phyloP scores from a whole-genome alignment of 352 stramenopile genomes.

The Globisporangium paroecandrum region DNA sequence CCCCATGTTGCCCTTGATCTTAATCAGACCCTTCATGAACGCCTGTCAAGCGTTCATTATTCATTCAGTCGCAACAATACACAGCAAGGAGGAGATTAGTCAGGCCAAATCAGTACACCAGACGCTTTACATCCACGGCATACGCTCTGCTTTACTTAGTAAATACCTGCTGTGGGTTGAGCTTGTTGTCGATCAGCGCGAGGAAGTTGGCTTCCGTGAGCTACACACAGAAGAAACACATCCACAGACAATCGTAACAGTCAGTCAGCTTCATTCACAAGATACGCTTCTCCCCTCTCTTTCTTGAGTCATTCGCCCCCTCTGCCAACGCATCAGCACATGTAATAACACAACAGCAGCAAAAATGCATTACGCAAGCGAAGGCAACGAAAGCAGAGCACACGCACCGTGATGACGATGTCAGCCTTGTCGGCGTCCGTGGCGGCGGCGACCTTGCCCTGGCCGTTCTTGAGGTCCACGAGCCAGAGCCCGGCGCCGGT shows the following conservation, averaged over 20 bases:
- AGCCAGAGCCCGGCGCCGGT: slow-evolving; percentile 61
- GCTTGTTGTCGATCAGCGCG: slow-evolving; percentile 80
- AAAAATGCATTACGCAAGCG: not conserved
- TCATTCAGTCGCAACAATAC: not conserved
- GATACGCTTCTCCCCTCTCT: not conserved
- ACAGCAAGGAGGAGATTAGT: not conserved
- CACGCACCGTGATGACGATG: slow-evolving; percentile 57
- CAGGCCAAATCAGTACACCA: not conserved
- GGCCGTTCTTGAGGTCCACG: slow-evolving; percentile 76
- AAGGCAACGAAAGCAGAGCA: no score
- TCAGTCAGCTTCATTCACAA: slow-evolving; percentile 6
- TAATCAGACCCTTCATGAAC: slow-evolving; percentile 93
- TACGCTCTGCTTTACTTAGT: not conserved
- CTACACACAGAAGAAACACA: slow-evolving; percentile 16
- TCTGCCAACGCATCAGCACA: not conserved
- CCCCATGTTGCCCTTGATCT: slow-evolving; percentile 95
- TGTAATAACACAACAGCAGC: not conserved
- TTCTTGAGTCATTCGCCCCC: not conserved
- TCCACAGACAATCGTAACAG: slow-evolving; percentile 1
- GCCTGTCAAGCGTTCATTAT: slow-evolving; percentile 25
- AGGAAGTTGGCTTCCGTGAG: slow-evolving; percentile 76
- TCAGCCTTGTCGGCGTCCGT: slow-evolving; percentile 61
- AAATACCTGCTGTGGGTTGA: slow-evolving; percentile 83
- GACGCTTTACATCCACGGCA: not conserved
- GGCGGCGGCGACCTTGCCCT: slow-evolving; percentile 50